Evolutionary conservation across 2,329 filamentous ascomycete species (phyloP), one percentile per base, ranked within the genome.

Genomic region (Penicillium sp.): DNA sequence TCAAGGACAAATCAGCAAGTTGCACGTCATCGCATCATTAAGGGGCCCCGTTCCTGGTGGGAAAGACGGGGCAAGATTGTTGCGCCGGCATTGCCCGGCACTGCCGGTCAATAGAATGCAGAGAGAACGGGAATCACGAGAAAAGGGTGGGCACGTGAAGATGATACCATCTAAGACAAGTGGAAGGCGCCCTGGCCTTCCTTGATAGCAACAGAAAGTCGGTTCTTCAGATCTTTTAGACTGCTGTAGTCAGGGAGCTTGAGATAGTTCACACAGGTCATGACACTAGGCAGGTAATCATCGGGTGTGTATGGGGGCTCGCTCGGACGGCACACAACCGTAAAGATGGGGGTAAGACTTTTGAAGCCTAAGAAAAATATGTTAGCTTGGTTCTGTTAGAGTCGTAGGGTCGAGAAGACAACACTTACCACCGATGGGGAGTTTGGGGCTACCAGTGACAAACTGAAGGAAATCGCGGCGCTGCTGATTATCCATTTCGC

Each of bases 181-280:
- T 98, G 95, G 84, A 99, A 99, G 59, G 96, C 95, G 29, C 95
- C 95, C 74, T 99, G 95, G 24, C 95, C 95, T 79, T 99, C 96
- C 74, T 87, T 90, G 72, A 96, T 96, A 26, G 95, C 96, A 63
- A 88, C 89, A 63, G 85, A 87, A 53, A 99, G 82, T 74, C 91
- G 90, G 72, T 89, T 84, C 69, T 84, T 88, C 76, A 99, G 86
- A 51, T 89, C 82, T 1, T 90, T 85, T 60, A 96, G 79, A 65
- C 80, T 87, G 64, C 87, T 93, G 77, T 99, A 99, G 76, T 99
- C 91, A 21, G 95, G 95, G 70, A 99, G 84, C 78, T 99, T 99
- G 68, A 99, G 86, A 74, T 99, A 99, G 76, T 99, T 99, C 76
- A 96, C 95, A 74, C 96, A 99, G 11, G 96, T 99, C 96, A 99